Evolutionary conservation across 140 eudicot genomes (phyloP).

Genomic region (Flaveria floridana): DNA sequence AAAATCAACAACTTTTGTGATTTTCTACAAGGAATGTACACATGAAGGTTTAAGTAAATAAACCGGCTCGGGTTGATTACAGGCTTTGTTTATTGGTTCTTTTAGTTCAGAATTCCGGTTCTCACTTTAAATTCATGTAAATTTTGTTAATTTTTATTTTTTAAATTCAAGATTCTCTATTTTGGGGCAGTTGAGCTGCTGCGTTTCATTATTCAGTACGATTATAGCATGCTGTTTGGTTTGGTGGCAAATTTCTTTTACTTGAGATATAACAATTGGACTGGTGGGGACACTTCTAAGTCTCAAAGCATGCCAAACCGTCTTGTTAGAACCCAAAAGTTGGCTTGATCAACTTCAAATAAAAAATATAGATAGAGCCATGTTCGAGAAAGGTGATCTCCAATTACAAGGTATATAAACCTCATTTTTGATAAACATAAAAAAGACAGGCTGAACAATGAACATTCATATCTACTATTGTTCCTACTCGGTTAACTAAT

Average conservation of each 20-base stretch:
- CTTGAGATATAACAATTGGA: conserved; percentile 11
- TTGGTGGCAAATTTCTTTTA: conserved; percentile 18
- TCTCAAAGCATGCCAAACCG: too few species aligned
- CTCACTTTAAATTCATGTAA: not conserved
- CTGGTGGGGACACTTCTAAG: too few species aligned
- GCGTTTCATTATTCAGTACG: conserved; percentile 15
- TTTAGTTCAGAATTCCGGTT: conserved; percentile 1
- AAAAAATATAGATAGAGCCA: too few species aligned
- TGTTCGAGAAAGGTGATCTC: too few species aligned
- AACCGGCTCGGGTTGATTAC: not conserved
- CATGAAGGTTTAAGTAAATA: not conserved
- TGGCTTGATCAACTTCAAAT: too few species aligned
- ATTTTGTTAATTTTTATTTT: not conserved
- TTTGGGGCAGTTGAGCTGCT: conserved; percentile 34
- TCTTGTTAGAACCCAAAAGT: too few species aligned
- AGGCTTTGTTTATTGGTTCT: not conserved
- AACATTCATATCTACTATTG: too few species aligned
- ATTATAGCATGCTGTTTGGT: conserved; percentile 23
- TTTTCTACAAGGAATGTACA: conserved; percentile 6
- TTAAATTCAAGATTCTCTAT: not conserved
- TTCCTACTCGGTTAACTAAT: too few species aligned
- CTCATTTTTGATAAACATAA: too few species aligned
- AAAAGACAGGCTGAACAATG: too few species aligned
- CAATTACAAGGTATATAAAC: too few species aligned
- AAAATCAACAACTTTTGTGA: not conserved